Evolutionary conservation across 192 early-diverging fungal genomes (phyloP).

Genomic region (Coemansia sp.): DNA sequence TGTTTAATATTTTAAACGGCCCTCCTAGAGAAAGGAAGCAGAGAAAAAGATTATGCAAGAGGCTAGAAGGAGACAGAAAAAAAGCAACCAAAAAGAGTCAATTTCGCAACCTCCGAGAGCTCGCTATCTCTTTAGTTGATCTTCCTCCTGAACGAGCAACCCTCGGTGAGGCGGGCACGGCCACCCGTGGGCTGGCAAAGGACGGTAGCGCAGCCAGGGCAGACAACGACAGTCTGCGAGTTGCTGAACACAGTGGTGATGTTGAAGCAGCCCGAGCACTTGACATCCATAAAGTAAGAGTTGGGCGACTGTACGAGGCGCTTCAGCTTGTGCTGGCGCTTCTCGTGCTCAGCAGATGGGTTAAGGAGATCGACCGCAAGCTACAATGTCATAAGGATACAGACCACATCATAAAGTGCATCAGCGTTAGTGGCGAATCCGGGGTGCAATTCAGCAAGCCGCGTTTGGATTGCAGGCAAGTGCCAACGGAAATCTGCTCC

Average conservation of each 20-base stretch:
- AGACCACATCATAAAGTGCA: constrained; percentile 1
- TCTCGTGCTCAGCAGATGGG: constrained; percentile 75
- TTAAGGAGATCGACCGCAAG: constrained; percentile 94
- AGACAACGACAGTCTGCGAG: constrained; percentile 97
- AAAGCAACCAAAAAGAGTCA: not conserved
- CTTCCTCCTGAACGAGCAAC: constrained; percentile 85
- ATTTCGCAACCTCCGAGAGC: not conserved
- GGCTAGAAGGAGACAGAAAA: not conserved
- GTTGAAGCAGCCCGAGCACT: constrained; percentile 93
- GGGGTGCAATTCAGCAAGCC: not conserved
- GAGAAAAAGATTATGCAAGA: not conserved
- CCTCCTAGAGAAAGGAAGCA: not conserved
- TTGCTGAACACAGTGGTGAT: constrained; percentile 99
- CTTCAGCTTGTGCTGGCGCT: constrained; percentile 91
- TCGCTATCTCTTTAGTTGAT: constrained; percentile 54
- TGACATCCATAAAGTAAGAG: constrained; percentile 99
- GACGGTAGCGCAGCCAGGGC: constrained; percentile 93
- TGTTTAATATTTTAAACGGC: not conserved
- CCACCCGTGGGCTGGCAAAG: constrained; percentile 99
- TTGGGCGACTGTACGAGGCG: constrained; percentile 93
- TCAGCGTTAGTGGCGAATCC: not conserved
- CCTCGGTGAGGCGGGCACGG: constrained; percentile 94
- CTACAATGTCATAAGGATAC: constrained; percentile 42
- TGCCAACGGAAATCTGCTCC: not conserved
- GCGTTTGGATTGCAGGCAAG: not conserved